These are phyloP conservation scores for Globisporangium yorkense DNA, from an alignment of 352 stramenopile genomes.

Conservation along the genomic window DNA sequence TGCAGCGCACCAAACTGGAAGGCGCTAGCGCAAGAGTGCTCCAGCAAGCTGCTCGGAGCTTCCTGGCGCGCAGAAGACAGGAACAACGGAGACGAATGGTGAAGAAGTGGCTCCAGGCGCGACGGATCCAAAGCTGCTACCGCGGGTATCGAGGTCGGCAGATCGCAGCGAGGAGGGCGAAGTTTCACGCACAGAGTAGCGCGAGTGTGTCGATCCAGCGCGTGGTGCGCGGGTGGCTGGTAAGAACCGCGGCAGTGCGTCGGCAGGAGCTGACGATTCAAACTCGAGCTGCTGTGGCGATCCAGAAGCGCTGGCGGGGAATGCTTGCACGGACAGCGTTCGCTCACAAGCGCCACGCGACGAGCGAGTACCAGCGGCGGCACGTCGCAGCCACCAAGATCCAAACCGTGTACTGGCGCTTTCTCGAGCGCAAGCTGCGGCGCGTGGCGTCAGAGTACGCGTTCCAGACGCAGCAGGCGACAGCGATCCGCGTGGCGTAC, in stretches of 20 bases:
- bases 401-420: slow-evolving; percentile 30
- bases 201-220: slow-evolving; percentile 24
- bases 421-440: slow-evolving; percentile 19
- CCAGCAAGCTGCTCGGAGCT: slow-evolving; percentile 25
- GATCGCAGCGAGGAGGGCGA: not conserved
- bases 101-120: slow-evolving; percentile 29
- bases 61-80: slow-evolving; percentile 13
- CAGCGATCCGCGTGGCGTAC: slow-evolving; percentile 40
- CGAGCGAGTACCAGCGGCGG: slow-evolving; percentile 11
- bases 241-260: slow-evolving; percentile 13
- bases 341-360: not conserved
- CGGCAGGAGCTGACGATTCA: slow-evolving; percentile 7
- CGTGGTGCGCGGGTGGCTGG: slow-evolving; percentile 8
- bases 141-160: slow-evolving; percentile 27
- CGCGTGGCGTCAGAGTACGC: slow-evolving; percentile 7
- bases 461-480: slow-evolving; percentile 17
- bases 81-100: slow-evolving; percentile 8
- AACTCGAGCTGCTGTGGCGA: not conserved
- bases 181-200: not conserved
- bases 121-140: slow-evolving; percentile 36
- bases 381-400: slow-evolving; percentile 31
- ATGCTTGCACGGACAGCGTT: slow-evolving; percentile 9
- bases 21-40: slow-evolving; percentile 19
- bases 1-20: slow-evolving; percentile 8
- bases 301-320: slow-evolving; percentile 30